phyloP scores from a whole-genome alignment of 2,329 filamentous ascomycete genomes.

The Alternaria atra region DNA sequence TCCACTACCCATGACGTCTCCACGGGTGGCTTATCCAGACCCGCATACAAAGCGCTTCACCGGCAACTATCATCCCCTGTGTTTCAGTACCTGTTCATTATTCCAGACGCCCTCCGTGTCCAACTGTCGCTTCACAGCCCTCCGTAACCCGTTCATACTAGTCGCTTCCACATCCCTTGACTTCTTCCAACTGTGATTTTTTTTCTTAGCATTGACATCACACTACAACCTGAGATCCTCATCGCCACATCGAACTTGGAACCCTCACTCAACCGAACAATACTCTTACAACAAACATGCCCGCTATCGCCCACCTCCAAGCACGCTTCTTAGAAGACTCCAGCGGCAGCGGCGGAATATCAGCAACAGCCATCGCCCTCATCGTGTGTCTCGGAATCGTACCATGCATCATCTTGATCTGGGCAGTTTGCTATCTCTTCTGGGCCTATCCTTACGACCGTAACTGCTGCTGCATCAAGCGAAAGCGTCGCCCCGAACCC shows the following conservation, averaged over 20 bases:
- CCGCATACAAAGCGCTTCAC: conserved; percentile 36
- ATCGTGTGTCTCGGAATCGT: conserved; percentile 38
- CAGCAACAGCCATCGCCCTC: conserved; percentile 31
- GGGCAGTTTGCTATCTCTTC: conserved; percentile 40
- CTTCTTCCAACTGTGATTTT: conserved; percentile 1
- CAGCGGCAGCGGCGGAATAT: conserved; percentile 18
- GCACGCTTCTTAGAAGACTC: conserved; percentile 23
- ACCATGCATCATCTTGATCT: conserved; percentile 34
- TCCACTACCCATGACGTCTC: conserved; percentile 27
- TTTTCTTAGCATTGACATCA: conserved; percentile 7
- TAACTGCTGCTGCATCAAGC: conserved; percentile 36
- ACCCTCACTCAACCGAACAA: neutral
- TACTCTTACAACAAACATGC: conserved; percentile 20
- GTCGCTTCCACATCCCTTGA: conserved; percentile 8
- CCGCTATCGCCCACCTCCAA: conserved; percentile 25
- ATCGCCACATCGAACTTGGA: neutral
- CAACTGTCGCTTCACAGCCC: conserved; percentile 5
- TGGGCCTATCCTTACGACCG: conserved; percentile 35
- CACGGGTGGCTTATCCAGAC: conserved; percentile 19
- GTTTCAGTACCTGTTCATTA: conserved; percentile 19
- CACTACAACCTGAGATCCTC: neutral
- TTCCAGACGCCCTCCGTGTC: neutral
- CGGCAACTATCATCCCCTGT: conserved; percentile 21
- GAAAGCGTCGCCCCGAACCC: conserved; percentile 23
- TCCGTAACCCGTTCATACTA: neutral